phyloP scores from a whole-genome alignment of 1,284 basidiomycete species.

The Ceratobasidium sp. region DNA sequence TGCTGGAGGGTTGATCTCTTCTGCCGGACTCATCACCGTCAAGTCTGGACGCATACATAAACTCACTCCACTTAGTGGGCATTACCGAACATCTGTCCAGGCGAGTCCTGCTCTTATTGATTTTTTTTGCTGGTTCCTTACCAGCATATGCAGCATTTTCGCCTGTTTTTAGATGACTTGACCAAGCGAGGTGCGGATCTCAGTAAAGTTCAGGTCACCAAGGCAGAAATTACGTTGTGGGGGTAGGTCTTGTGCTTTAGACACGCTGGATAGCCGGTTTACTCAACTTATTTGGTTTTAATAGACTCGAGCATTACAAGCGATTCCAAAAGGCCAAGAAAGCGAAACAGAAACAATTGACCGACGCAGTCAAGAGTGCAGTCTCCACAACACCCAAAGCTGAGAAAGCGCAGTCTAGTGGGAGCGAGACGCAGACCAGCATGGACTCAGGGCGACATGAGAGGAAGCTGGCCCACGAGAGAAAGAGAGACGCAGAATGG shows the following conservation, averaged over 20 bases:
- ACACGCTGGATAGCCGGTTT: neutral
- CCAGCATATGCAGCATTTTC: conserved; percentile 64
- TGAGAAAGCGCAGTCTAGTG: neutral
- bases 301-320: conserved; percentile 33
- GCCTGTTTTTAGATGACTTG: conserved; percentile 67
- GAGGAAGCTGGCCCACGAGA: conserved; percentile 10
- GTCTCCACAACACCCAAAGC: conserved; percentile 14
- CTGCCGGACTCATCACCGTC: conserved; percentile 74
- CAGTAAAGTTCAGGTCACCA: conserved; percentile 67
- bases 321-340: conserved; percentile 25
- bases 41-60: conserved; percentile 71
- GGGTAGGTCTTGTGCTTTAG: conserved; percentile 55
- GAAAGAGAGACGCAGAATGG: conserved; percentile 9
- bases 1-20: conserved; percentile 67
- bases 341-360: conserved; percentile 38
- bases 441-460: neutral
- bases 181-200: conserved; percentile 70
- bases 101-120: conserved; percentile 52
- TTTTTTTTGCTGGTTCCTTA: neutral
- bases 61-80: conserved; percentile 62
- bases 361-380: conserved; percentile 27
- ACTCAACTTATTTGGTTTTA: neutral
- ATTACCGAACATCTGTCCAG: conserved; percentile 62
- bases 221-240: conserved; percentile 67
- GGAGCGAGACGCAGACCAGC: neutral